These are phyloP conservation scores for Rhodotorula babjevae DNA, from an alignment of 768 basidiomycete genomes.

Conservation along the genomic window DNA sequence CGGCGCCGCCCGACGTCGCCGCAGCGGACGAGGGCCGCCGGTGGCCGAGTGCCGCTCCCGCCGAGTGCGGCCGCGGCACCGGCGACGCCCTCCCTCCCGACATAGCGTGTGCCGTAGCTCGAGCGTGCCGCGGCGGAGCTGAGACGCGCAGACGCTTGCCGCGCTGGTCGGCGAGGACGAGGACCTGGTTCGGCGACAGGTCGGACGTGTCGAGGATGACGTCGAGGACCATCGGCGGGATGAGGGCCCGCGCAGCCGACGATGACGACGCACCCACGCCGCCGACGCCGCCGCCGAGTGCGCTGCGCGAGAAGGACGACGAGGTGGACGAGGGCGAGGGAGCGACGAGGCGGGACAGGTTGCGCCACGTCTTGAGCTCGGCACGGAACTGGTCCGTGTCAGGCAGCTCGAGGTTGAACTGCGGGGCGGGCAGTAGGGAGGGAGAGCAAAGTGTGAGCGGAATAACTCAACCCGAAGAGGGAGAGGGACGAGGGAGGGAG, in stretches of 20 bases:
- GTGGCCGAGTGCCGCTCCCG: neutral
- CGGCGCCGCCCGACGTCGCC: neutral
- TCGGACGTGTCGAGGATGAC: slow-evolving; percentile 39
- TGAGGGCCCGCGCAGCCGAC: too few species aligned
- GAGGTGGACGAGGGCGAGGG: slow-evolving; percentile 9
- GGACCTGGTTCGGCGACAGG: slow-evolving; percentile 39
- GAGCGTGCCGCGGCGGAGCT: neutral
- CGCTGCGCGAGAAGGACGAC: neutral
- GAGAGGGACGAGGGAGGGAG: neutral
- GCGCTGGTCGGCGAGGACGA: slow-evolving; percentile 38
- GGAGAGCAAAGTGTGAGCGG: too few species aligned
- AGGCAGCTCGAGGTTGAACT: slow-evolving; percentile 44
- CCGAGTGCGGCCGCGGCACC: neutral
- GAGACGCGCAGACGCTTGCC: neutral
- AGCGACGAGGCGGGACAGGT: slow-evolving; percentile 28
- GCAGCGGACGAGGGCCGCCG: neutral
- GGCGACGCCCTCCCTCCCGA: neutral
- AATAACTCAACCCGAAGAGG: too few species aligned
- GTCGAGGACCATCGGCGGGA: slow-evolving; percentile 38
- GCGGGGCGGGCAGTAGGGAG: too few species aligned
- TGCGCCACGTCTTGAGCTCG: slow-evolving; percentile 41
- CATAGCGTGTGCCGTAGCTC: neutral
- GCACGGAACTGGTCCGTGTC: slow-evolving; percentile 37
- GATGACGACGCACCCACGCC: neutral
- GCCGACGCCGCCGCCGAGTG: neutral